These are phyloP conservation scores for Thinopyrum elongatum DNA, from an alignment of 176 grass and related monocot genomes.

Conservation along the genomic window DNA sequence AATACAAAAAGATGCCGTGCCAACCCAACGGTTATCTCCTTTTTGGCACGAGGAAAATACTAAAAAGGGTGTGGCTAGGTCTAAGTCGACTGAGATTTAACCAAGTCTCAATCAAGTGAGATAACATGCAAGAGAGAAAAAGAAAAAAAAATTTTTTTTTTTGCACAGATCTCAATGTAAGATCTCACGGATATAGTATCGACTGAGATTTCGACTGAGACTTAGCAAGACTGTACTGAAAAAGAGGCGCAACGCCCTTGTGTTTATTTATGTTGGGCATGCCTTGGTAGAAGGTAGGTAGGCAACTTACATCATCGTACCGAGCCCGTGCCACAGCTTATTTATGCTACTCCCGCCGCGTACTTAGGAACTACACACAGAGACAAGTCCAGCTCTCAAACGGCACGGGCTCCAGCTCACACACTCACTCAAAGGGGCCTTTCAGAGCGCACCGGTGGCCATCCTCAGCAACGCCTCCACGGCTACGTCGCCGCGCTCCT, in stretches of 20 bases:
- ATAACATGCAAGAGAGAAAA: too few species aligned
- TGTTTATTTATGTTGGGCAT: not conserved
- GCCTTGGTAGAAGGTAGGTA: not conserved
- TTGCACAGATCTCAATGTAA: too few species aligned
- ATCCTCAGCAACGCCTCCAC: conserved; percentile 26
- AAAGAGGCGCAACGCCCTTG: not conserved
- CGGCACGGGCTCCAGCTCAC: not conserved
- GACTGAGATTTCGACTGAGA: too few species aligned
- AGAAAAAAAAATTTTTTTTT: too few species aligned
- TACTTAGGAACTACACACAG: not conserved
- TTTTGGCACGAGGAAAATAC: not conserved
- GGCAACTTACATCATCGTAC: not conserved
- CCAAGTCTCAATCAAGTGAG: too few species aligned
- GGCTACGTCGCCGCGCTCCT: not conserved
- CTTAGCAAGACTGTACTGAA: too few species aligned
- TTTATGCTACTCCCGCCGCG: conserved; percentile 10
- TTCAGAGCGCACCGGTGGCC: conserved; percentile 12
- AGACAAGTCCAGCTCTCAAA: not conserved
- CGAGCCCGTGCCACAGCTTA: conserved; percentile 6
- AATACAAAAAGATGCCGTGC: too few species aligned
- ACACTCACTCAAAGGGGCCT: not conserved
- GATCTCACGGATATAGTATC: too few species aligned
- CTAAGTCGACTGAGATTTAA: too few species aligned
- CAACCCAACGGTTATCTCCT: too few species aligned
- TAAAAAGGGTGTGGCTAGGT: too few species aligned